A percentile compares a stretch with the other conserved stretches of the same genome.
phyloP scores from a whole-genome alignment of 208 protist species.

The Leishmania turanica region DNA sequence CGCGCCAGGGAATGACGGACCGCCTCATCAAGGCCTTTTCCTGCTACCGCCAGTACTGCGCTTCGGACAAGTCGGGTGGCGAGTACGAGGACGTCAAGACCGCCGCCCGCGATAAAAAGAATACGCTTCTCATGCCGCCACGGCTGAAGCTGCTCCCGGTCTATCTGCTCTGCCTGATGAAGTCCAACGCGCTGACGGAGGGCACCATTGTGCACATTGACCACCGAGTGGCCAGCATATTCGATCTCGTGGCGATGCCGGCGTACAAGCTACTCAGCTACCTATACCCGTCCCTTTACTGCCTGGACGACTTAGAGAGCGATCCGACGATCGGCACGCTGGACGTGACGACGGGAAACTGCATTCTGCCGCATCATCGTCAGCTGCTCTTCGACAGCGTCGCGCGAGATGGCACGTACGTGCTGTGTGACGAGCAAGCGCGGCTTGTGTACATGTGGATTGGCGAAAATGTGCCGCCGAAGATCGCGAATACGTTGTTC shows the following conservation, averaged over 20 bases:
- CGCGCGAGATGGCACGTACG: conserved; percentile 71
- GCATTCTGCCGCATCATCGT: conserved; percentile 59
- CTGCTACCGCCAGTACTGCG: conserved; percentile 83
- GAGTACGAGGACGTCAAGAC: conserved; percentile 23
- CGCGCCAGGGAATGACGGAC: conserved; percentile 52
- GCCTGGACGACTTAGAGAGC: conserved; percentile 53
- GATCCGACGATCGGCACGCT: conserved; percentile 48
- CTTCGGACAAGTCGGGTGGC: conserved; percentile 21
- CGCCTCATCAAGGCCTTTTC: conserved; percentile 72
- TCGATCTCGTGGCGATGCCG: conserved; percentile 74
- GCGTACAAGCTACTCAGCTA: conserved; percentile 70
- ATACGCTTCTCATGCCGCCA: conserved; percentile 91
- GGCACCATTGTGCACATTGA: conserved; percentile 81
- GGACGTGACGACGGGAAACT: conserved; percentile 51
- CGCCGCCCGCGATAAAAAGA: conserved; percentile 25
- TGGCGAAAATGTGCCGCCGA: conserved; percentile 50
- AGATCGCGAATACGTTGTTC: conserved; percentile 67
- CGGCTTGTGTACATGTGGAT: conserved; percentile 89
- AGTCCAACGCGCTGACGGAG: conserved; percentile 77
- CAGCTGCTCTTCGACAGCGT: conserved; percentile 83
- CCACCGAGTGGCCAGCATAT: conserved; percentile 75
- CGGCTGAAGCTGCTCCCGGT: conserved; percentile 93
- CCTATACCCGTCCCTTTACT: conserved; percentile 88
- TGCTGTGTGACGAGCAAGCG: conserved; percentile 85
- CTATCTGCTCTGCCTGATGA: conserved; percentile 84